Evolutionary conservation across 495 filamentous ascomycete genomes (phyloP).

Genomic region (Umbilicaria muhlenbergii): DNA sequence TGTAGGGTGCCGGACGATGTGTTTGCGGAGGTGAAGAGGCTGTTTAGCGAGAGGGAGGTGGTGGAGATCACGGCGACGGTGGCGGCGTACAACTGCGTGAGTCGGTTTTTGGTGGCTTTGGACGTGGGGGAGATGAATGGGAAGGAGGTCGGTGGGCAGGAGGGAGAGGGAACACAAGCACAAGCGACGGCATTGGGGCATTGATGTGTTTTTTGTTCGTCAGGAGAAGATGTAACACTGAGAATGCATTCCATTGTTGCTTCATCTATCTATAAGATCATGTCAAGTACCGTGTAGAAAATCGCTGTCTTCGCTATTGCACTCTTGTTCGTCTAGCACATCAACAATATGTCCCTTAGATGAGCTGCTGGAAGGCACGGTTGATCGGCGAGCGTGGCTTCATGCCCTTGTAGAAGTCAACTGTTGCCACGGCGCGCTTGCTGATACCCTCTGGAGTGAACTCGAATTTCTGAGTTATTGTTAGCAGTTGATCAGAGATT

Average conservation of each 20-base stretch:
- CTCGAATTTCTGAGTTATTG: constrained; percentile 69
- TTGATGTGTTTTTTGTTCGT: no score
- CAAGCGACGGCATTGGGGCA: no score
- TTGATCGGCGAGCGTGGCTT: constrained; percentile 87
- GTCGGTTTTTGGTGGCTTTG: constrained; percentile 67
- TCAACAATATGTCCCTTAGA: constrained; percentile 29
- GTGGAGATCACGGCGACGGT: constrained; percentile 68
- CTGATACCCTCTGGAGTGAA: constrained; percentile 92
- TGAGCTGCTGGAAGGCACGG: constrained; percentile 77
- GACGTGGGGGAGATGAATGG: constrained; percentile 53
- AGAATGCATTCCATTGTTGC: no score
- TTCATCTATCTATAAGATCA: no score
- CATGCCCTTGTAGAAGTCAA: constrained; percentile 94
- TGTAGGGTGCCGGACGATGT: constrained; percentile 45
- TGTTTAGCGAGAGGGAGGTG: constrained; percentile 50
- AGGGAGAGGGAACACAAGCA: no score
- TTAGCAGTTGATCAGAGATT: background rate
- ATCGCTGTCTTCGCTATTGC: no score
- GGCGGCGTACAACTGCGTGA: constrained; percentile 79
- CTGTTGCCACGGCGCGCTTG: constrained; percentile 80
- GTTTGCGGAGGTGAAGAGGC: constrained; percentile 40
- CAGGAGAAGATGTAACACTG: no score
- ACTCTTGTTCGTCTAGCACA: no score
- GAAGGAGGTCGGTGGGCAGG: background rate
- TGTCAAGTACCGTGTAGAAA: no score